phyloP scores from a whole-genome alignment of 164 flowering plant species.

The Echeveria elegans region DNA sequence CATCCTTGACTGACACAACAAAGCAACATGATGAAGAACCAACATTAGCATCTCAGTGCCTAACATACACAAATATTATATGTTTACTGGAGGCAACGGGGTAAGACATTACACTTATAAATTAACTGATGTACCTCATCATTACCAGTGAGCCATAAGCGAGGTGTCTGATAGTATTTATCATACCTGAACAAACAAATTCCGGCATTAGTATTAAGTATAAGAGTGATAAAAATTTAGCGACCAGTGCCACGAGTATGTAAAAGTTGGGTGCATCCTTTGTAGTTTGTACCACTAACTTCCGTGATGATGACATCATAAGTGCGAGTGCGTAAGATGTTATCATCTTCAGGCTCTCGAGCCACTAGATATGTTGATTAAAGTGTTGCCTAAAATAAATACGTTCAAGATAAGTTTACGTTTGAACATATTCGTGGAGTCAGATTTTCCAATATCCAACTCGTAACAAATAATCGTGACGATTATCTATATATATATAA shows the following conservation, averaged over 20 bases:
- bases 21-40: too few relatives aligned
- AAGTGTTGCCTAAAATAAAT: slow-evolving; percentile 72
- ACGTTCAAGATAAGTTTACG: background rate
- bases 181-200: background rate
- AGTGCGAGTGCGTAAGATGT: slow-evolving; percentile 80
- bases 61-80: background rate
- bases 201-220: too few relatives aligned
- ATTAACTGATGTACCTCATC: background rate
- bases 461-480: background rate
- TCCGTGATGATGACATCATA: slow-evolving; percentile 99
- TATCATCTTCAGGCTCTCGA: slow-evolving; percentile 91
- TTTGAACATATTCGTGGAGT: background rate
- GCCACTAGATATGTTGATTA: slow-evolving; percentile 64
- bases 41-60: background rate
- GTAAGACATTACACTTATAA: too few relatives aligned
- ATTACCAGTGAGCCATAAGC: background rate
- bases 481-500: too few relatives aligned
- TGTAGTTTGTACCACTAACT: slow-evolving; percentile 20
- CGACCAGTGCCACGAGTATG: background rate
- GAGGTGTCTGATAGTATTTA: background rate
- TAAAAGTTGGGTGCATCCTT: background rate
- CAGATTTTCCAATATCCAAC: background rate
- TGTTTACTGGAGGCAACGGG: too few relatives aligned
- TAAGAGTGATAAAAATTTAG: background rate
- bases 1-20: background rate